Evolutionary conservation across 768 basidiomycete species (phyloP).

Genomic region (Naematelia aurantialba): DNA sequence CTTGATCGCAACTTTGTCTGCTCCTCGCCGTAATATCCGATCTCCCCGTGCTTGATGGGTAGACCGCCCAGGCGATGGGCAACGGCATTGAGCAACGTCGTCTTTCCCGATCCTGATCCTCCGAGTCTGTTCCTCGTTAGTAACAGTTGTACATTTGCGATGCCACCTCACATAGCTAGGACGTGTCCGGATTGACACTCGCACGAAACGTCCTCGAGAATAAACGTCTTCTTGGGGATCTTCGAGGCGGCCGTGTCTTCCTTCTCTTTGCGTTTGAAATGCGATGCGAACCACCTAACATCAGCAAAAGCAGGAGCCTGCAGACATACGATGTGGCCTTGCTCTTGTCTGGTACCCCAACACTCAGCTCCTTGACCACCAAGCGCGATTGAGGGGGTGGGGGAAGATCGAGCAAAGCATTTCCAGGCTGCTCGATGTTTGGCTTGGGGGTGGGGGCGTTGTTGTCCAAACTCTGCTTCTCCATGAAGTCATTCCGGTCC

Average conservation of each 20-base stretch:
- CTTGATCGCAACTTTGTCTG: constrained; percentile 20
- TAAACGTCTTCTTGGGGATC: constrained; percentile 31
- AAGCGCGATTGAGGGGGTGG: constrained; percentile 34
- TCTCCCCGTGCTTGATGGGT: constrained; percentile 43
- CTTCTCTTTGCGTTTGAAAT: constrained; percentile 7
- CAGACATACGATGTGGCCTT: constrained; percentile 1
- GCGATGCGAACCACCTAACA: constrained; percentile 21
- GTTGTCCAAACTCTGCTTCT: no score
- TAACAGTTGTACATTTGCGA: background rate
- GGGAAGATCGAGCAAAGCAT: constrained; percentile 32
- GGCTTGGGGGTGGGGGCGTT: no score
- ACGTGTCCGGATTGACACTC: constrained; percentile 50
- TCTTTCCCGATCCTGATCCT: constrained; percentile 50
- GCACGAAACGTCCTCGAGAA: constrained; percentile 46
- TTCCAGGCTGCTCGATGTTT: background rate
- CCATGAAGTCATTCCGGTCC: background rate
- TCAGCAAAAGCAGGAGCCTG: background rate
- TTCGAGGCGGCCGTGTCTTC: constrained; percentile 14
- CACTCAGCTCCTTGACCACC: constrained; percentile 23
- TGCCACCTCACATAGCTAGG: constrained; percentile 49
- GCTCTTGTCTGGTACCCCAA: constrained; percentile 29
- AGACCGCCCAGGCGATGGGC: constrained; percentile 44
- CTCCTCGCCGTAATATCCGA: constrained; percentile 26
- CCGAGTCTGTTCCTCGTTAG: constrained; percentile 32
- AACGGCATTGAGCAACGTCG: constrained; percentile 50